Percentiles rank a stretch among this genome's conserved stretches.
phyloP scores from a whole-genome alignment of 345 rosid species.

The Turritis glabra region DNA sequence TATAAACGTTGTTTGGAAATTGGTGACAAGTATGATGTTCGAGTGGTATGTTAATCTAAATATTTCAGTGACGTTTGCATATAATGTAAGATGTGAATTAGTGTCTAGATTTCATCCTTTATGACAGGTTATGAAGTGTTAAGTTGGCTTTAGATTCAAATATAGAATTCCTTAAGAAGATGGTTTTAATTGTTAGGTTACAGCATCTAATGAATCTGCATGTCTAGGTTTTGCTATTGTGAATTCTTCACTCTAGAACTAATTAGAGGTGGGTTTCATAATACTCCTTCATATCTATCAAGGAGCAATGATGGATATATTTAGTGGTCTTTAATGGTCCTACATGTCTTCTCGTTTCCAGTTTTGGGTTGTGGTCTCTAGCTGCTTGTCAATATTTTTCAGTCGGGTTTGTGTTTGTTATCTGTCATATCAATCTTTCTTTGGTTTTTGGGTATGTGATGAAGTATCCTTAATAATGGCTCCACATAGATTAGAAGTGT shows the following conservation, averaged over 20 bases:
- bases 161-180: not conserved
- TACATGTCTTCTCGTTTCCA: not conserved
- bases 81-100: not conserved
- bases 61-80: constrained; percentile 4
- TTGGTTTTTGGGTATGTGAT: constrained; percentile 1
- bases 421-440: not conserved
- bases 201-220: constrained; percentile 12
- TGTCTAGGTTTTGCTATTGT: not conserved
- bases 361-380: constrained; percentile 4
- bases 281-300: not conserved
- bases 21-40: constrained; percentile 89
- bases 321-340: not conserved
- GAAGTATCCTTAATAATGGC: constrained; percentile 7
- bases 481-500: not conserved
- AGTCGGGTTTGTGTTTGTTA: not conserved
- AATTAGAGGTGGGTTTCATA: not conserved
- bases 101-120: constrained; percentile 2
- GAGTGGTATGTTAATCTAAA: constrained; percentile 67
- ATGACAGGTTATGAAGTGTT: constrained; percentile 13
- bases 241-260: constrained; percentile 2
- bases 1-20: constrained; percentile 81
- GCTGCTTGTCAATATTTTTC: constrained; percentile 1
- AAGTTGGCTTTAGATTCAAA: constrained; percentile 3
- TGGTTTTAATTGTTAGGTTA: constrained; percentile 14
- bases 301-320: not conserved